A percentile compares a stretch with the other conserved stretches of the same genome.
These are phyloP conservation scores for Umbelopsis sp. DNA, from an alignment of 192 early-diverging fungal genomes.

Conservation along the genomic window DNA sequence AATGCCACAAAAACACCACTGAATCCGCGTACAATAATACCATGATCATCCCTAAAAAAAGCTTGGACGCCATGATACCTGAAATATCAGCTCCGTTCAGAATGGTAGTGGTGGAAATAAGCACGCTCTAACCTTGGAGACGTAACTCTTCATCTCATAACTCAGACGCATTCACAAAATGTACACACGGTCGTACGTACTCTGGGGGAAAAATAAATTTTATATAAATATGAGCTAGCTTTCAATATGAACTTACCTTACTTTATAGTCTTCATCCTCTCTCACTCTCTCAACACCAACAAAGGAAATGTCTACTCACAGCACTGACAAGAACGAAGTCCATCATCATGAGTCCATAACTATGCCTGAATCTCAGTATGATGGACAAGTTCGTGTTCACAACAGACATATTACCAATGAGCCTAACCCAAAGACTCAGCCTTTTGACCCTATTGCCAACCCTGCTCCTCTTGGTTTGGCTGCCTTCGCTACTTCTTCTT, in stretches of 20 bases:
- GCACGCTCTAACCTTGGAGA: background rate
- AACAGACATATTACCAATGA: constrained; percentile 3
- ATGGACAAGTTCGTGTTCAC: background rate
- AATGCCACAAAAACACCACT: no score
- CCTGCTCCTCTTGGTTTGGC: constrained; percentile 27
- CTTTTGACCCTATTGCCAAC: background rate
- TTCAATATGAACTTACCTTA: background rate
- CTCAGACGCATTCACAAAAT: constrained; percentile 8
- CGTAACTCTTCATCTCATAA: background rate
- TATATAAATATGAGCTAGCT: background rate
- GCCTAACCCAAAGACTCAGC: background rate
- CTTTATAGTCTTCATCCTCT: background rate
- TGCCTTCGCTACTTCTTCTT: constrained; percentile 25
- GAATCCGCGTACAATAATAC: background rate
- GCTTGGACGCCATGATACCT: background rate
- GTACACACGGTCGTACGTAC: constrained; percentile 5
- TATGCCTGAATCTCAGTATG: background rate
- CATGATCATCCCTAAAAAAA: background rate
- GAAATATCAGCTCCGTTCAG: background rate
- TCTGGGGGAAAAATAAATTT: background rate
- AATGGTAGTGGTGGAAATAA: background rate
- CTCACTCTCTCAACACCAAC: background rate
- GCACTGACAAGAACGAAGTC: constrained; percentile 19
- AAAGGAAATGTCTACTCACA: constrained; percentile 11
- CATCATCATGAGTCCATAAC: constrained; percentile 12